Evolutionary conservation across 2,329 filamentous ascomycete genomes (phyloP), one percentile per base, ranked within the genome.

Genomic region (Cytospora paraplurivora): DNA sequence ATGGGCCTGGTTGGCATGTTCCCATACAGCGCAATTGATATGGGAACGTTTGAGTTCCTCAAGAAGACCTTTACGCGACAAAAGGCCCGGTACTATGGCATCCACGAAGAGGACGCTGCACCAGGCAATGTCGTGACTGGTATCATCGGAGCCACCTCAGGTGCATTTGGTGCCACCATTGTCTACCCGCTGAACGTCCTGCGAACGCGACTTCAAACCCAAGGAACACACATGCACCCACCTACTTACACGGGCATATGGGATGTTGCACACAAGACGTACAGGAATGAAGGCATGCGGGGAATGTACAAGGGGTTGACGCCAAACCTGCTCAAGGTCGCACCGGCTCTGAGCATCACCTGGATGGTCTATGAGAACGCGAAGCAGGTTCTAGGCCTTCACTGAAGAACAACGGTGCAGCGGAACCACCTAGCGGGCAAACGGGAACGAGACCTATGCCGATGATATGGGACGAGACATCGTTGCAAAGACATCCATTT

Each of bases 1-100:
- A 95, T 98, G 85, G 95, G 95, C 17, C 83, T 99, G 4, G 79
- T 97, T 57, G 95, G 95, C 74, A 97, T 98, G 88, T 99, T 99
- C 71, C 95, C 95, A 0, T 99, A 98, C 75, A 94, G 93, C 50
- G 95, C 95, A 56, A 96, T 99, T 72, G 95, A 99, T 73, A 89
- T 99, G 72, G 92, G 92, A 68, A 97, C 92, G 0, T 99, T 98
- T 72, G 95, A 99, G 77, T 87, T 95, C 65, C 84, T 97, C 66
- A 99, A 99, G 77, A 86, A 85, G 55, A 82, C 82, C 8, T 87
- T 96, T 67, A 85, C 89, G 38, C 78, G 78, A 4, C 88, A 88
- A 68, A 90, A 92, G 72, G 90, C 92, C 13, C 87, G 85, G 63
- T 78, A 82, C 38, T 77, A 85, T 11, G 86, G 88, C 51, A 88